Base-by-base conservation (phyloP, 2,329 filamentous ascomycete genomes). In the Leptographium galeiforme region DNA sequence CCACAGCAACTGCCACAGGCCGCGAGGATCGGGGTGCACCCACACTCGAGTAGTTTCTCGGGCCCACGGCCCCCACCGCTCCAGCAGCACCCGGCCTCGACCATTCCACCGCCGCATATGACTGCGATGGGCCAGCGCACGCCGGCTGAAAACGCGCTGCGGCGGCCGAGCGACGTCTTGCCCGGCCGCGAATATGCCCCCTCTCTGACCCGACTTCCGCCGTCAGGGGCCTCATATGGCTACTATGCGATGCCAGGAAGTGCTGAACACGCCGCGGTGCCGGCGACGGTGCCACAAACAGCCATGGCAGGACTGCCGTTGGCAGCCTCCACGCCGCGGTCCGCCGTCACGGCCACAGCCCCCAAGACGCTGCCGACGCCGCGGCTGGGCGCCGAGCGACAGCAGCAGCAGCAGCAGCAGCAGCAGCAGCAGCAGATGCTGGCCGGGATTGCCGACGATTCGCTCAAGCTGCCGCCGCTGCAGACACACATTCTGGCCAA, bases 381-480 rank as follows among this genome's bases (percentile, higher is more conserved):
- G 2, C 4, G 19, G 14, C 4, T 14, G 14, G 14, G 7, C 32
- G 14, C 7, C 8, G 16, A 30, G 11, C 40, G 34, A 32, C 30
- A 41, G 11, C 54, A 51, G 25, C 25, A 25, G 5, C 25, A 25
- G 4, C 51, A 56, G 32, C n/a, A 30, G 11, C 40, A 19, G 18
- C 30, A 41, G 11, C 54, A 51, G 25, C 25, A 25, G 5, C 25
- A 25, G 4, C 51, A 56, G 32, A 19, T 57, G 10, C 50, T 18
- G 16, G 39, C 53, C 8, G 49, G 44, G 6, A 54, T 55, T 10
- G 39, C 50, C 56, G 74, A 79, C 54, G 73, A 78, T 57, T 77
- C 75, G 8, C 67, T 79, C 11, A 70, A 72, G 34, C 64, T 81
- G 18, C 76, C 77, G 0, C 77, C 77, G 1, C 63, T 81, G 39